These are phyloP conservation scores for Biscogniauxia mediterranea DNA, from an alignment of 2,329 filamentous ascomycete species.

Conservation along the genomic window DNA sequence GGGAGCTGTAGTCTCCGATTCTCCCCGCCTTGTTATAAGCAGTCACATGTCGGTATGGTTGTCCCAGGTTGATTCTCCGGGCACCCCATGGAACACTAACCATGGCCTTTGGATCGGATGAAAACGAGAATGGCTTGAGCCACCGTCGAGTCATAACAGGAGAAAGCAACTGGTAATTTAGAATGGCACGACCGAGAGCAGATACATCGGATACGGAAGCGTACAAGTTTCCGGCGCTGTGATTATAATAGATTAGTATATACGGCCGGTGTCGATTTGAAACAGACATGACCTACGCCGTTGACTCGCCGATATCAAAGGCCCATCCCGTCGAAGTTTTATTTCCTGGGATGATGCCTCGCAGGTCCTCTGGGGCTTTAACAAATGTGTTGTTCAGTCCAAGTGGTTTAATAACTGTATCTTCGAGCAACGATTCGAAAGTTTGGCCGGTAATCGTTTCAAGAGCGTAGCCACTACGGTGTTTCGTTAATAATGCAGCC, in stretches of 20 bases:
- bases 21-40: constrained; percentile 42
- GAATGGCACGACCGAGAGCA: constrained; percentile 30
- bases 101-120: constrained; percentile 38
- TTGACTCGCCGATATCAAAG: constrained; percentile 29
- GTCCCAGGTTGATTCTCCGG: constrained; percentile 26
- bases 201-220: constrained; percentile 34
- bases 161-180: constrained; percentile 35
- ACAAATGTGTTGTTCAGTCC: constrained; percentile 37
- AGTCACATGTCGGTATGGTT: constrained; percentile 35
- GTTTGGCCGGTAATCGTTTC: constrained; percentile 36
- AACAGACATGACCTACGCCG: constrained; percentile 21
- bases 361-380: constrained; percentile 25
- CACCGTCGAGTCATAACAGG: constrained; percentile 35
- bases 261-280: constrained; percentile 12
- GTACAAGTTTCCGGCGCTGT: constrained; percentile 37
- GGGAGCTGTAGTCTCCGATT: constrained; percentile 37
- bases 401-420: constrained; percentile 38
- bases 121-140: constrained; percentile 41
- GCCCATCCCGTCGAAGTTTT: constrained; percentile 26
- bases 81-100: constrained; percentile 40
- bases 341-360: constrained; percentile 38
- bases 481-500: constrained; percentile 23
- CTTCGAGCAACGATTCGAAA: constrained; percentile 34
- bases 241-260: constrained; percentile 10
- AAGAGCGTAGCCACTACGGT: constrained; percentile 38